Conservation (phyloP, 495 filamentous ascomycete species). For the Friedmanniomyces endolithicus region DNA sequence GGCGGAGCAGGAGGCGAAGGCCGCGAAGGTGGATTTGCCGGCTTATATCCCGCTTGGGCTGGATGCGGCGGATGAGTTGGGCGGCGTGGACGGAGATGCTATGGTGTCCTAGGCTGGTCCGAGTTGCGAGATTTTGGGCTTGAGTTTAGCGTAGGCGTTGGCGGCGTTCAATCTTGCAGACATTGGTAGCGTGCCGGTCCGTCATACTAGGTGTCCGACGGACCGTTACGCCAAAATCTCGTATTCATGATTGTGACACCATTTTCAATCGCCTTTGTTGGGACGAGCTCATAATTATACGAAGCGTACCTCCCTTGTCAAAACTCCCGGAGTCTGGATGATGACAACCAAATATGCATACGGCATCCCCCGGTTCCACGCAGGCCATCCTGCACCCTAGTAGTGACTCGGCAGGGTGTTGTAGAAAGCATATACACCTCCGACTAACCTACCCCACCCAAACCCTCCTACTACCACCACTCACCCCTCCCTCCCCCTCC, state of each 20-base stretch:
- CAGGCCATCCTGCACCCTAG: too few species aligned
- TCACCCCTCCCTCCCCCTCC: neutral
- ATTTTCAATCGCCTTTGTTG: too few species aligned
- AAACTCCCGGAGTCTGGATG: neutral
- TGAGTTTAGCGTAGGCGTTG: conserved; percentile 5
- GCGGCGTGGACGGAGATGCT: conserved; percentile 11
- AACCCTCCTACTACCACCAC: too few species aligned
- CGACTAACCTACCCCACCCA: too few species aligned
- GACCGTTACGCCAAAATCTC: too few species aligned
- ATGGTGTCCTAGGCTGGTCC: conserved; percentile 9
- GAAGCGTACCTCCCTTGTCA: too few species aligned
- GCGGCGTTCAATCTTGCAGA: neutral
- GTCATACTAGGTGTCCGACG: neutral
- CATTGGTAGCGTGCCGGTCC: neutral
- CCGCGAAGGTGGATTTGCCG: conserved; percentile 63
- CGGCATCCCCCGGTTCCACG: neutral
- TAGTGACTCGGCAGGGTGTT: too few species aligned
- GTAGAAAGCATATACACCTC: too few species aligned
- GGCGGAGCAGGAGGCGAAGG: conserved; percentile 66
- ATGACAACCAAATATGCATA: neutral
- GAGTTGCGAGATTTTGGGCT: neutral
- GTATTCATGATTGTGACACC: too few species aligned
- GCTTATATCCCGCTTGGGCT: conserved; percentile 61
- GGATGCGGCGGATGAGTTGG: conserved; percentile 23
- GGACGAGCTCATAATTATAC: too few species aligned